Percentiles rank a stretch among this genome's conserved stretches.
phyloP scores from a whole-genome alignment of 306 rosid genomes.

The Cicer yamashitae region DNA sequence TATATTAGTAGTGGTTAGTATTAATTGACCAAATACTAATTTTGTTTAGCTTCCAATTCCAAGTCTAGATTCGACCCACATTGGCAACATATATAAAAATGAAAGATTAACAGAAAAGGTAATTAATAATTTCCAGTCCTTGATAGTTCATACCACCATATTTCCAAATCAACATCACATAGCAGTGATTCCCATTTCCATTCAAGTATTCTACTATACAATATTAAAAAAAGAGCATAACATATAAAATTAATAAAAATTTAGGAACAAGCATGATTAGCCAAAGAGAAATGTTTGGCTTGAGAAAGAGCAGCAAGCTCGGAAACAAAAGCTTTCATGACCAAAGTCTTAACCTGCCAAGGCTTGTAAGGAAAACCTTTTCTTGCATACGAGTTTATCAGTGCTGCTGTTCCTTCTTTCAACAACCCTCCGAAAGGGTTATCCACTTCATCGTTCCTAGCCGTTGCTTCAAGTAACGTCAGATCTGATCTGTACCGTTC shows the following conservation, averaged over 20 bases:
- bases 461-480: constrained; percentile 75
- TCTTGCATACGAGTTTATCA: constrained; percentile 77
- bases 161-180: constrained; percentile 20
- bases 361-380: constrained; percentile 67
- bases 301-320: constrained; percentile 61
- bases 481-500: constrained; percentile 81
- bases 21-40: background rate
- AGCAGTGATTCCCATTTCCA: constrained; percentile 29
- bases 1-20: no score
- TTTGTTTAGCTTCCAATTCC: background rate
- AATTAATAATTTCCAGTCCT: background rate
- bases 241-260: background rate
- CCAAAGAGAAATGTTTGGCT: constrained; percentile 62
- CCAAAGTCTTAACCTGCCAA: constrained; percentile 92
- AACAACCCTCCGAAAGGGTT: constrained; percentile 61
- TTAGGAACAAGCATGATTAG: constrained; percentile 69
- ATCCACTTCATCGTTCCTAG: constrained; percentile 58
- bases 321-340: constrained; percentile 74
- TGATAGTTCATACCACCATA: background rate
- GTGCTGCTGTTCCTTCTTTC: constrained; percentile 78
- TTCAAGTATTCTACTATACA: background rate
- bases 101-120: background rate
- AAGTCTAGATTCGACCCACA: background rate
- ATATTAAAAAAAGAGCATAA: background rate
- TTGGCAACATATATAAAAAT: background rate